These are phyloP conservation scores for Dothideomycetidae sp. DNA, from an alignment of 2,329 filamentous ascomycete genomes.

Conservation along the genomic window DNA sequence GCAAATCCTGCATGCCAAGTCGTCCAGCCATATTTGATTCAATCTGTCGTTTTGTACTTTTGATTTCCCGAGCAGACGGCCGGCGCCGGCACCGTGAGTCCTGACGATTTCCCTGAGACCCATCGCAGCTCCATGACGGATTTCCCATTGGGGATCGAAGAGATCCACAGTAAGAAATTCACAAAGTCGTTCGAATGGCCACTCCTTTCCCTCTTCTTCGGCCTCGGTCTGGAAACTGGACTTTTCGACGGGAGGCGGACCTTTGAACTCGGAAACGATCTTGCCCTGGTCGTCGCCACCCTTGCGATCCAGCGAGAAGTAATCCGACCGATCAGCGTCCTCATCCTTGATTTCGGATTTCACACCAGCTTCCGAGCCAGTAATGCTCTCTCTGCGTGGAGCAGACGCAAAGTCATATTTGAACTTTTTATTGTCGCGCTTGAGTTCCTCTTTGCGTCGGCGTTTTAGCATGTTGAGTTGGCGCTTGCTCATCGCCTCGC, in stretches of 20 bases:
- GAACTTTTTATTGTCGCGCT: slow-evolving; percentile 71
- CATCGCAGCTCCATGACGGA: slow-evolving; percentile 90
- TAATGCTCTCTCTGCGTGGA: slow-evolving; percentile 45
- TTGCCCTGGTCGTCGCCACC: slow-evolving; percentile 77
- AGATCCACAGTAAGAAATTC: slow-evolving; percentile 89
- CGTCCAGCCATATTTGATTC: slow-evolving; percentile 81
- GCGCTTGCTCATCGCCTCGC: slow-evolving; percentile 68
- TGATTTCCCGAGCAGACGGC: slow-evolving; percentile 56
- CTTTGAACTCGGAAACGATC: slow-evolving; percentile 91
- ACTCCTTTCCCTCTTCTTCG: slow-evolving; percentile 64
- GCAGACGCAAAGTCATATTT: slow-evolving; percentile 57
- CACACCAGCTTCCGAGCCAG: slow-evolving; percentile 37
- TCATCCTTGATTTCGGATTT: slow-evolving; percentile 47
- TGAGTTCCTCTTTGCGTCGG: slow-evolving; percentile 80
- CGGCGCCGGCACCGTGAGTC: slow-evolving; percentile 81
- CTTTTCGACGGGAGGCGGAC: slow-evolving; percentile 64
- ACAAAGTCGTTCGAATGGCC: slow-evolving; percentile 88
- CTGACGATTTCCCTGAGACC: slow-evolving; percentile 81
- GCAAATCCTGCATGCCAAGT: slow-evolving; percentile 85
- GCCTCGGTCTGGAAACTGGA: slow-evolving; percentile 70
- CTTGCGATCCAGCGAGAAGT: slow-evolving; percentile 76
- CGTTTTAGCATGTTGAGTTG: slow-evolving; percentile 91
- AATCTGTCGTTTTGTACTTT: slow-evolving; percentile 60
- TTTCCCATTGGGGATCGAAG: slow-evolving; percentile 90
- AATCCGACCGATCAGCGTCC: slow-evolving; percentile 50